Evolutionary conservation across 371 early-diverging fungal species (phyloP), one percentile per base, ranked within the genome.

Genomic region (Encephalitozoon intestinalis): DNA sequence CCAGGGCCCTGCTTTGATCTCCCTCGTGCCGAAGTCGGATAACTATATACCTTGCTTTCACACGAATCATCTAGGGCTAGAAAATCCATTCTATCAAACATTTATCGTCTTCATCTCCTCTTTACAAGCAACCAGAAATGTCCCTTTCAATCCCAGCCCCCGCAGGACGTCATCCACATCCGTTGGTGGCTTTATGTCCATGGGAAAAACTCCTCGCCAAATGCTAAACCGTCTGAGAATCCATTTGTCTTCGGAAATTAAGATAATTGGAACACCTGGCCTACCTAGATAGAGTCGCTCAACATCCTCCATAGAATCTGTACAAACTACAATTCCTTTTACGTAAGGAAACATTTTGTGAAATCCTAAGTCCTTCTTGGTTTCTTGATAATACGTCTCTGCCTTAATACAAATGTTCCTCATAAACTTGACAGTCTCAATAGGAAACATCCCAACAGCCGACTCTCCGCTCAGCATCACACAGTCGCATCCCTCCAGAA

Each of bases 381-480:
- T 41, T 3, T 7, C 12, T 9, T 25, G 0, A 1, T 0, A 25
- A 52, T 67, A 67, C 6, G 41, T 21, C 58, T 78, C 79, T 37
- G 79, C 79, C 53, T 78, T 52, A n/a, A 12, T 68, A 50, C 69
- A 76, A 34, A 78, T 67, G 4, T 23, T 54, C 30, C 63, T 67
- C 68, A 78, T 67, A 5, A 44, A 26, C 3, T 66, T 75, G 23
- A 87, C 78, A 28, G 67, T 49, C 89, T 71, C 90, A 82, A 64
- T 91, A 90, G 84, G 93, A 91, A 73, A 75, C 78, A 11, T 90
- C 11, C 89, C 97, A 84, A 91, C 91, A 66, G 97, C 97, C 1
- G 95, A 95, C 86, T 97, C 97, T 73, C 93, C 94, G 63, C 94
- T 94, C 66, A 96, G 87, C 97, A 97, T 97, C 78, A 96, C 95